Percentiles rank a stretch among this genome's conserved stretches.
Conservation (phyloP, 345 rosid genomes). For the Populus simonii region DNA sequence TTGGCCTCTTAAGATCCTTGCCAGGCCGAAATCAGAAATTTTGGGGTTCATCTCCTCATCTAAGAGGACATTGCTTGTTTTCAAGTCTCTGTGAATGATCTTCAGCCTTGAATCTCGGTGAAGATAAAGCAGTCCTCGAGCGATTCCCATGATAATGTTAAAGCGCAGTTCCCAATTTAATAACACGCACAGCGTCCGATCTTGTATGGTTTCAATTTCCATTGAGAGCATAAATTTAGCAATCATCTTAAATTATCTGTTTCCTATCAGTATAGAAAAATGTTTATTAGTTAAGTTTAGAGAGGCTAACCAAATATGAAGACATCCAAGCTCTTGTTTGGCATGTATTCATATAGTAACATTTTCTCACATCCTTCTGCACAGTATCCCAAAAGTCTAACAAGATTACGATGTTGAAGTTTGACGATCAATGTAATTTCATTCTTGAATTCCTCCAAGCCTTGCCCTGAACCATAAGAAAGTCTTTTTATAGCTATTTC, state of each 20-base stretch:
- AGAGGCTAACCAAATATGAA: constrained; percentile 51
- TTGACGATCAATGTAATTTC: constrained; percentile 52
- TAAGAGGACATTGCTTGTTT: constrained; percentile 18
- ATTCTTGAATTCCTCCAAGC: constrained; percentile 55
- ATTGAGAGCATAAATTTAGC: neutral
- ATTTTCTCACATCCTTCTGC: constrained; percentile 42
- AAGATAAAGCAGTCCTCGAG: constrained; percentile 26
- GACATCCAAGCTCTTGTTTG: constrained; percentile 57
- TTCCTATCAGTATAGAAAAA: neutral
- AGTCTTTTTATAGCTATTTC: constrained; percentile 66
- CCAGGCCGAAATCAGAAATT: constrained; percentile 31
- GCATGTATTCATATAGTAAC: constrained; percentile 58
- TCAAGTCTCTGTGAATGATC: constrained; percentile 29
- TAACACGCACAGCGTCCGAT: neutral
- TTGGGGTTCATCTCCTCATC: constrained; percentile 23
- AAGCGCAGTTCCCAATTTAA: constrained; percentile 19
- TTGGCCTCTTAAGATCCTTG: constrained; percentile 24
- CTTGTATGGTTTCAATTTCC: constrained; percentile 1
- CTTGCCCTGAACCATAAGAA: constrained; percentile 53
- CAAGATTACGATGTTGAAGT: constrained; percentile 61
- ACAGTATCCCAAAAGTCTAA: constrained; percentile 53
- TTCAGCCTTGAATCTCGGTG: constrained; percentile 30
- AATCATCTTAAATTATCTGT: neutral
- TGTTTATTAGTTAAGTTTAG: neutral
- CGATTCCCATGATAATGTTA: constrained; percentile 21